These are phyloP conservation scores for Phylloporus sp. DNA, from an alignment of 768 basidiomycete genomes.

Conservation along the genomic window DNA sequence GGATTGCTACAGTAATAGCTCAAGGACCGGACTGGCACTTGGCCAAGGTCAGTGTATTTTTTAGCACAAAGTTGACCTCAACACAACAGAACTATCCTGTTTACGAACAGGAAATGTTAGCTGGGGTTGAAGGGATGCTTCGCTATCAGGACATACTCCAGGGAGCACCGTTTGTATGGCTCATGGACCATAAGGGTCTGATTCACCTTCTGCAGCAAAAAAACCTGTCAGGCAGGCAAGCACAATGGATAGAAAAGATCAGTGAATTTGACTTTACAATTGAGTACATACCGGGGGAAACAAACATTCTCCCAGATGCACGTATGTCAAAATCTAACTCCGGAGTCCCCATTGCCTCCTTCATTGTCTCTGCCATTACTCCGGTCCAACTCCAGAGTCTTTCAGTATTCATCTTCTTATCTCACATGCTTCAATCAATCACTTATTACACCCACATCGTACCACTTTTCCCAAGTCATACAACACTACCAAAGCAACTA, in stretches of 20 bases:
- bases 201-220: conserved; percentile 30
- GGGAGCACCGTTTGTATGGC: conserved; percentile 27
- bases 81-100: conserved; percentile 40
- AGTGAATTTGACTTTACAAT: conserved; percentile 31
- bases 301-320: too few relatives aligned
- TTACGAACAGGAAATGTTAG: conserved; percentile 38
- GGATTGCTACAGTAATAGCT: not conserved
- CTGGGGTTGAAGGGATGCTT: conserved; percentile 34
- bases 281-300: conserved; percentile 24
- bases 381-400: too few relatives aligned
- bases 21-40: not conserved
- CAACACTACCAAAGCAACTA: too few relatives aligned
- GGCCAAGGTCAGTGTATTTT: not conserved
- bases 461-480: too few relatives aligned
- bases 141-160: conserved; percentile 27
- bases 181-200: conserved; percentile 29
- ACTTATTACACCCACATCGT: too few relatives aligned
- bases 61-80: conserved; percentile 27
- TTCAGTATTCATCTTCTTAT: too few relatives aligned
- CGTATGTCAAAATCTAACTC: too few relatives aligned
- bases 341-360: too few relatives aligned
- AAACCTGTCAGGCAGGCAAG: conserved; percentile 33
- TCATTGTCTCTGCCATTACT: too few relatives aligned
- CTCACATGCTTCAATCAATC: too few relatives aligned
- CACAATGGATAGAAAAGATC: conserved; percentile 34